Evolutionary conservation across 2,329 filamentous ascomycete species (phyloP).

Genomic region (Fusarium illudens): DNA sequence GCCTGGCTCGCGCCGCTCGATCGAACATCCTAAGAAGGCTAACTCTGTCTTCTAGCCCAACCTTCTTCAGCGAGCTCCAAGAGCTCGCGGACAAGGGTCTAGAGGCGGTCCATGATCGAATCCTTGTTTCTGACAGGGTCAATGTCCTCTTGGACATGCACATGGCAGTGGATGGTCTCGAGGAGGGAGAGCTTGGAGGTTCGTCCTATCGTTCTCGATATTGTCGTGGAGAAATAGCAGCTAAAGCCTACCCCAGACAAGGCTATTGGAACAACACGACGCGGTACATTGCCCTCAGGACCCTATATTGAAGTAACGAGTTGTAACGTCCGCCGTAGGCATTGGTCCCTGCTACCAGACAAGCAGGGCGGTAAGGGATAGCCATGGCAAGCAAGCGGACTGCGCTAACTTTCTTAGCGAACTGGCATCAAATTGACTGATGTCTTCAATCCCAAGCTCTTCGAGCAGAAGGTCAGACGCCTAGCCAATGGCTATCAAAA

Average conservation of each 20-base stretch:
- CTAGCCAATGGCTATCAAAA: conserved; percentile 67
- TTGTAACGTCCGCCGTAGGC: conserved; percentile 43
- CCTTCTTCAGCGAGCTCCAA: conserved; percentile 54
- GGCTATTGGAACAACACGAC: conserved; percentile 50
- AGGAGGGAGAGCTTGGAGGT: conserved; percentile 62
- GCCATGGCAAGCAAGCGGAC: conserved; percentile 25
- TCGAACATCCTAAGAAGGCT: conserved; percentile 34
- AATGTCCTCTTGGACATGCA: conserved; percentile 73
- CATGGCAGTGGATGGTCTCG: conserved; percentile 73
- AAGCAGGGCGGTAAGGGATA: conserved; percentile 41
- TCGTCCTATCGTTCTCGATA: conserved; percentile 20
- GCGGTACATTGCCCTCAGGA: conserved; percentile 43
- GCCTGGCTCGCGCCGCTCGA: conserved; percentile 32
- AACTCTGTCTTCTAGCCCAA: conserved; percentile 41
- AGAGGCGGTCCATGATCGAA: too few relatives aligned
- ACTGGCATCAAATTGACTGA: conserved; percentile 74
- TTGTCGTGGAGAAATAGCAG: conserved; percentile 40
- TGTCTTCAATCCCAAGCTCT: conserved; percentile 71
- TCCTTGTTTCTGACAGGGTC: too few relatives aligned
- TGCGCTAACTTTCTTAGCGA: conserved; percentile 51
- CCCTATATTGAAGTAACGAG: conserved; percentile 31
- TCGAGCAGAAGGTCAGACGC: conserved; percentile 70
- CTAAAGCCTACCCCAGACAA: conserved; percentile 34
- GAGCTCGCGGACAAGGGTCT: conserved; percentile 52
- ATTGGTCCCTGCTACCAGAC: conserved; percentile 51